Percentiles rank a stretch among this genome's conserved stretches.
Conservation (phyloP, 306 rosid genomes). For the Quercus suber region DNA sequence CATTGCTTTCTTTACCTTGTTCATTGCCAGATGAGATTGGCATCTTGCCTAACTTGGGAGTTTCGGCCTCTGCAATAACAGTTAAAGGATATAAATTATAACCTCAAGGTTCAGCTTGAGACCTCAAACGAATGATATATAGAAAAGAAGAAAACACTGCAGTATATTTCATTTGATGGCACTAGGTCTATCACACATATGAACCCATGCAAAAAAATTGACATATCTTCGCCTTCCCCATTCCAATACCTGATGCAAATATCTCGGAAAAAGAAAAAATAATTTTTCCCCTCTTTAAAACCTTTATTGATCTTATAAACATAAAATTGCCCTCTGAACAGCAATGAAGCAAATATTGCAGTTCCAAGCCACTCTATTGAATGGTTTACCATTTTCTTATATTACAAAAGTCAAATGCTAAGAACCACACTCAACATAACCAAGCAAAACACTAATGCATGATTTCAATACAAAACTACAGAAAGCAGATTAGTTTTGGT, state of each 20-base stretch:
- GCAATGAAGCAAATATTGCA: not conserved
- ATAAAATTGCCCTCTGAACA: too few relatives aligned
- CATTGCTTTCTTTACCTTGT: constrained; percentile 51
- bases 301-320: too few relatives aligned
- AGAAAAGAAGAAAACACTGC: constrained; percentile 1
- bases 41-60: constrained; percentile 55
- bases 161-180: not conserved
- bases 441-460: not conserved
- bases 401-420: not conserved
- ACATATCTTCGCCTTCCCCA: not conserved
- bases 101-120: constrained; percentile 8
- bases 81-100: constrained; percentile 24
- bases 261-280: not conserved
- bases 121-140: not conserved
- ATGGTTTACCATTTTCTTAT: not conserved
- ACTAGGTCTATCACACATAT: too few relatives aligned
- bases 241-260: not conserved
- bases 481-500: not conserved
- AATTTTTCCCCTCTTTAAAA: too few relatives aligned
- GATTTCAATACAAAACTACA: not conserved
- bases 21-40: constrained; percentile 54
- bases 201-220: not conserved
- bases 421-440: not conserved
- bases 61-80: constrained; percentile 62
- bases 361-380: not conserved